Conservation (phyloP, 805 yeast genomes). For the Wickerhamomyces chaumierensis region DNA sequence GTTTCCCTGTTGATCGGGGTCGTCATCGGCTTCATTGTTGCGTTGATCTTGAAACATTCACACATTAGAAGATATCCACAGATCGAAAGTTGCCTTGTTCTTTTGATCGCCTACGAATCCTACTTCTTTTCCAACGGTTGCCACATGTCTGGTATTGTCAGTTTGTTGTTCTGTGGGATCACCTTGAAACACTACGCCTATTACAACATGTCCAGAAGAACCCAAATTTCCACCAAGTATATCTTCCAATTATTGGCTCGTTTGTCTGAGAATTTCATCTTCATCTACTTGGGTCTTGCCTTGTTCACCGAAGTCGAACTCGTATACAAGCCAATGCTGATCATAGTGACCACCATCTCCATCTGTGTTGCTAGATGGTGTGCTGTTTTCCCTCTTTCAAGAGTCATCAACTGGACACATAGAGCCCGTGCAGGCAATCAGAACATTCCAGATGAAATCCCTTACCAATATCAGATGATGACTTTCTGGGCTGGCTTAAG, state of each 20-base stretch:
- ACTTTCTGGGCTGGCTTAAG: slow-evolving; percentile 98
- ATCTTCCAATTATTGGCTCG: slow-evolving; percentile 92
- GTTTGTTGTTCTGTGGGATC: slow-evolving; percentile 89
- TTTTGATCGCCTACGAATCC: slow-evolving; percentile 87
- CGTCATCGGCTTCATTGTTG: slow-evolving; percentile 78
- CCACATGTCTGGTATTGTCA: slow-evolving; percentile 98
- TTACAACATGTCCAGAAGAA: slow-evolving; percentile 92
- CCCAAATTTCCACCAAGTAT: slow-evolving; percentile 93
- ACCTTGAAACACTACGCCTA: slow-evolving; percentile 95
- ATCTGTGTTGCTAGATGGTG: slow-evolving; percentile 95
- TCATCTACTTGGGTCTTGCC: slow-evolving; percentile 88
- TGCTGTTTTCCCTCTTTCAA: slow-evolving; percentile 90
- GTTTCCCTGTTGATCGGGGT: slow-evolving; percentile 86
- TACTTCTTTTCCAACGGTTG: slow-evolving; percentile 98
- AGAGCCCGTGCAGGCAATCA: slow-evolving; percentile 44
- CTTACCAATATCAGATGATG: slow-evolving; percentile 96
- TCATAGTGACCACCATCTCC: slow-evolving; percentile 79
- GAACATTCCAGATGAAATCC: slow-evolving; percentile 72
- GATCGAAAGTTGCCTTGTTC: slow-evolving; percentile 87
- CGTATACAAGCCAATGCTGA: slow-evolving; percentile 86
- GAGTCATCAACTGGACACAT: slow-evolving; percentile 70
- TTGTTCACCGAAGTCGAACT: slow-evolving; percentile 92
- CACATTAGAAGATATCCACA: slow-evolving; percentile 93
- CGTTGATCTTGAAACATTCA: slow-evolving; percentile 82
- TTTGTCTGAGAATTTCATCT: slow-evolving; percentile 90